Conservation (phyloP, 148 eudicot genomes). For the Limonium bicolor region DNA sequence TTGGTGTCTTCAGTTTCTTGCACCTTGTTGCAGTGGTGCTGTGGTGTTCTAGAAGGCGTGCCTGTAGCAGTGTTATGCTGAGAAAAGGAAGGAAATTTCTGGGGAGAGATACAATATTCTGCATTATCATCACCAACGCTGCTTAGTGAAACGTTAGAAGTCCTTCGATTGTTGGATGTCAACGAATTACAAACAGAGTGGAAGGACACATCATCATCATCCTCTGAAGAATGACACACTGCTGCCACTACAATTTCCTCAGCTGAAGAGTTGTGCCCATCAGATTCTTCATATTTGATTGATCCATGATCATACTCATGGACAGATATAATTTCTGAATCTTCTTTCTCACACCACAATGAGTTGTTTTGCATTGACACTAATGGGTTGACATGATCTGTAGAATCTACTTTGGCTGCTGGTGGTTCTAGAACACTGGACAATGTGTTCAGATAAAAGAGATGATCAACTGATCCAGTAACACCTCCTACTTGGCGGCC, state of each 20-base stretch:
- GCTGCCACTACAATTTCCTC: conserved; percentile 10
- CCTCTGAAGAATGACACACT: conserved; percentile 37
- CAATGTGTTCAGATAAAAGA: conserved; percentile 49
- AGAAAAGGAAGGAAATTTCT: conserved; percentile 4
- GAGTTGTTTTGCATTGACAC: background rate
- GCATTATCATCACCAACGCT: conserved; percentile 34
- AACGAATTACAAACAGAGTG: conserved; percentile 55
- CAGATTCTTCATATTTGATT: conserved; percentile 24
- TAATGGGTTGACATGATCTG: conserved; percentile 4
- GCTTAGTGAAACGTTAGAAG: conserved; percentile 48
- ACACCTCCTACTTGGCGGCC: conserved; percentile 38
- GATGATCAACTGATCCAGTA: conserved; percentile 30
- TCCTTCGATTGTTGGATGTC: conserved; percentile 26
- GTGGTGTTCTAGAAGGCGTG: too few relatives aligned
- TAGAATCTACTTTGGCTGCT: conserved; percentile 13
- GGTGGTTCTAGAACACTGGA: conserved; percentile 40
- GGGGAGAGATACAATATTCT: conserved; percentile 24
- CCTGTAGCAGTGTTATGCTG: background rate
- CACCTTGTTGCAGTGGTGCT: too few relatives aligned
- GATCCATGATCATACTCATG: conserved; percentile 40
- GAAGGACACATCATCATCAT: conserved; percentile 70
- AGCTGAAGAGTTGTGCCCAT: conserved; percentile 17
- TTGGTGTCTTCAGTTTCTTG: too few relatives aligned
- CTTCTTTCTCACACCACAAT: conserved; percentile 16
- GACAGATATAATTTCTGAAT: conserved; percentile 28